Conservation (phyloP, 441 rosid genomes). For the Breynia disticha region DNA sequence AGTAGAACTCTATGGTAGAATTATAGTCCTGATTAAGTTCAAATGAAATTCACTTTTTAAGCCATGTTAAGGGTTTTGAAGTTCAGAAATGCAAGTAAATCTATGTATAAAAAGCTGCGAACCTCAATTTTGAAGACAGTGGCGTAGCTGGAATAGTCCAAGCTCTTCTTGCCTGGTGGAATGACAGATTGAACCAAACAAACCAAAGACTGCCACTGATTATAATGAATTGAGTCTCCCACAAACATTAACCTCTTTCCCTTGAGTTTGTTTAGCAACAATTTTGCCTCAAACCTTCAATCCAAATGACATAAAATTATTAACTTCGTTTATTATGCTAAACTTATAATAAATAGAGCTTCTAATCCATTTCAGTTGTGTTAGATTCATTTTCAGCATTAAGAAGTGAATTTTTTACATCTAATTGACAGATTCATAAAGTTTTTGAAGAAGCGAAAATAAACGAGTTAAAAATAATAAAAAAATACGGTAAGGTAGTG, state of each 20-base stretch:
- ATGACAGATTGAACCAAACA: conserved; percentile 39
- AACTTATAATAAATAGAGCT: background rate
- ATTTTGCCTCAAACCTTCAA: conserved; percentile 30
- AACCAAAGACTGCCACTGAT: conserved; percentile 42
- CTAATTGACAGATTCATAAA: too few relatives aligned
- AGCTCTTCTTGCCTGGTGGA: conserved; percentile 25
- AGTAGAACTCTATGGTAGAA: conserved; percentile 74
- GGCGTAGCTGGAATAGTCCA: conserved; percentile 17
- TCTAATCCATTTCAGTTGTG: too few relatives aligned
- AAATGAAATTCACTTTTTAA: background rate
- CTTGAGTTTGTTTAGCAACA: conserved; percentile 28
- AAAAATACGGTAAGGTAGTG: too few relatives aligned
- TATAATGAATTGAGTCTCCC: conserved; percentile 44
- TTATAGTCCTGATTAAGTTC: conserved; percentile 45
- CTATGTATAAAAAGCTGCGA: background rate
- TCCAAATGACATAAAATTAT: background rate
- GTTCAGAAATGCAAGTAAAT: too few relatives aligned
- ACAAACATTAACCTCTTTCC: conserved; percentile 43
- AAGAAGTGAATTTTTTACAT: too few relatives aligned
- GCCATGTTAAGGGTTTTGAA: too few relatives aligned
- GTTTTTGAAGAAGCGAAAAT: too few relatives aligned
- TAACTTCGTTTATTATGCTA: background rate
- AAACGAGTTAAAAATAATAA: too few relatives aligned
- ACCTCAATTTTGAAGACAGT: conserved; percentile 30
- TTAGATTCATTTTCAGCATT: too few relatives aligned